Base-by-base conservation (phyloP, 495 filamentous ascomycete genomes). In the Aspergillus asperescens region DNA sequence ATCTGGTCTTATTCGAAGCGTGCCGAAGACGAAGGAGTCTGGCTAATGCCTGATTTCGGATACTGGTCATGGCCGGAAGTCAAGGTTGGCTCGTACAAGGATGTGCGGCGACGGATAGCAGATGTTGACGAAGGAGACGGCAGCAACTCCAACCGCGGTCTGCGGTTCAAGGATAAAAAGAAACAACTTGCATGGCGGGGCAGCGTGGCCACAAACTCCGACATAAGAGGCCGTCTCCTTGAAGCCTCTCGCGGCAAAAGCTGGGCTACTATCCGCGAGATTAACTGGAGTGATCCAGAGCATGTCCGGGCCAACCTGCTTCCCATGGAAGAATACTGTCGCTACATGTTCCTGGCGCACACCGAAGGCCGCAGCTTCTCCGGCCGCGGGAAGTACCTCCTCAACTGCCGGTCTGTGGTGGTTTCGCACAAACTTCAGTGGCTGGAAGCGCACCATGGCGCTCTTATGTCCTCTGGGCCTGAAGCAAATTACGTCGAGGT, bases 1-100 rank as follows among this genome's bases (percentile, higher is more conserved):
- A 64, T 79, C 3, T 85, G 81, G 80, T 65, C 72, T 0, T 79
- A 77, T 50, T 69, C 81, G 0, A 79, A 81, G 27, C 63, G 62
- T 2, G 62, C 63, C 16, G 54, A 55, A 5, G 74, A 84, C 32
- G 58, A 67, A 0, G 64, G 72, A 10, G 66, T 75, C 44, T 91
- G 88, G 81, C 60, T 88, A 3, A 86, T 91, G 70, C 88, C 88
- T 0, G 86, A 91, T 69, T 91, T 90, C 63, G 79, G 81, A 54
- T 88, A 84, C 72, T 91, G 84, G 84, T 72, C 81, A 1, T 89
- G 85, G 84, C 75, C 82, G 0, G 75, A 85, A 37, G 72, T 80
- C 25, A 72, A 78, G 50, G 74, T 87, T 35, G 79, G 79, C 4
- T 77, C 80, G 7, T 80, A 85, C 47, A 58, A 71, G 12, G 78